Conservation (phyloP, 371 early-diverging fungal genomes). For the Gilbertella persicaria region DNA sequence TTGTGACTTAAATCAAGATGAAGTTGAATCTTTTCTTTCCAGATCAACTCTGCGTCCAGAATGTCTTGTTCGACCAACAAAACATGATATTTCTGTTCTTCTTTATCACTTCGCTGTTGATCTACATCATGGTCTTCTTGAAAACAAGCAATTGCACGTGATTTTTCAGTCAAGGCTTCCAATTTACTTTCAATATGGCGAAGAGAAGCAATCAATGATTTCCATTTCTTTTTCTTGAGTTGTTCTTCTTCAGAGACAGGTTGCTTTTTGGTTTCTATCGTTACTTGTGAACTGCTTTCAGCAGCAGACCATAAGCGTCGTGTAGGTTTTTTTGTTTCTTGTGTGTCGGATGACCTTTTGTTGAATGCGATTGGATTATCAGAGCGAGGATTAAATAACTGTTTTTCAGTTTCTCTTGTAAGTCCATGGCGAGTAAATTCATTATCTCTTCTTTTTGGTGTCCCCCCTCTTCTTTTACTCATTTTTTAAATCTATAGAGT, state of each 20-base stretch:
- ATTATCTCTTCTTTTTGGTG: slow-evolving; percentile 18
- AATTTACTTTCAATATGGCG: slow-evolving; percentile 35
- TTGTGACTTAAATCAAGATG: slow-evolving; percentile 46
- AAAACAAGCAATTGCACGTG: slow-evolving; percentile 14
- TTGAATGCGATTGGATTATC: slow-evolving; percentile 47
- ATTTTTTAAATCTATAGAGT: slow-evolving; percentile 8
- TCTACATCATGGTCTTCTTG: not conserved
- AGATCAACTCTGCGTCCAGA: slow-evolving; percentile 20
- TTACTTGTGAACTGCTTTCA: not conserved
- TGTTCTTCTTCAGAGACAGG: slow-evolving; percentile 4
- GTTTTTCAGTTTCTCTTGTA: slow-evolving; percentile 16
- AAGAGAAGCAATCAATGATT: slow-evolving; percentile 24
- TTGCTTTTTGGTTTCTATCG: not conserved
- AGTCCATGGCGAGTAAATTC: slow-evolving; percentile 17
- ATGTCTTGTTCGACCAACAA: slow-evolving; percentile 23
- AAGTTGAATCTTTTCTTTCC: slow-evolving; percentile 40
- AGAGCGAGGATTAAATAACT: slow-evolving; percentile 39
- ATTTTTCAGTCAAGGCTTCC: slow-evolving; percentile 2
- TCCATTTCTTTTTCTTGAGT: slow-evolving; percentile 21
- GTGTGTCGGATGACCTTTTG: not conserved
- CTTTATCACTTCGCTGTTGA: not conserved
- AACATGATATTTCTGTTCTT: not conserved
- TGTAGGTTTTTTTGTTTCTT: not conserved
- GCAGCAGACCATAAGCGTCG: slow-evolving; percentile 16
- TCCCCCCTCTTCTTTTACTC: slow-evolving; percentile 26